Percentiles rank a stretch among this genome's conserved stretches.
Evolutionary conservation across 140 eudicot genomes (phyloP).

Genomic region (Stevia rebaudiana): DNA sequence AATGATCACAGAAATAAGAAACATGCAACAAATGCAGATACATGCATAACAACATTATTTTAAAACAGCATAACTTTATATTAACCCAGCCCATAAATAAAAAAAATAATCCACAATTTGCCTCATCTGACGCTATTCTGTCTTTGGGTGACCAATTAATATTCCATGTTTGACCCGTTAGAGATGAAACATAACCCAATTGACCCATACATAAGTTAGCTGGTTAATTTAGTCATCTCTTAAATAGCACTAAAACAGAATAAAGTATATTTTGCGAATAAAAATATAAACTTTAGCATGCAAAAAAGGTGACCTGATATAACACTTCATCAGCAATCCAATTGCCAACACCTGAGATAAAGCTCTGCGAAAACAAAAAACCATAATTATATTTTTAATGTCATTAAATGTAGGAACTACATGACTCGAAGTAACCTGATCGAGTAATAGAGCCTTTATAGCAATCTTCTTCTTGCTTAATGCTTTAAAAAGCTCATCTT

Average conservation of each 20-base stretch:
- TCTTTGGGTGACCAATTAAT: background rate
- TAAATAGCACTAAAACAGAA: background rate
- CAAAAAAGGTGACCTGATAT: slow-evolving; percentile 62
- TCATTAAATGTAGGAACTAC: background rate
- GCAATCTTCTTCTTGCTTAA: slow-evolving; percentile 71
- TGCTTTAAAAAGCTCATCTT: slow-evolving; percentile 50
- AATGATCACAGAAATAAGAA: background rate
- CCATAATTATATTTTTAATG: background rate
- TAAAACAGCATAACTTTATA: background rate
- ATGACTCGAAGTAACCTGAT: slow-evolving; percentile 53
- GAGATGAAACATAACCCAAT: background rate
- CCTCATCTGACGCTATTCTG: background rate
- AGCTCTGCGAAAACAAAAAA: slow-evolving; percentile 49
- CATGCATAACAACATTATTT: background rate
- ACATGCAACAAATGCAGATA: background rate
- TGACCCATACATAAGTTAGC: background rate
- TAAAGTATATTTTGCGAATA: background rate
- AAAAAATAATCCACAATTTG: background rate
- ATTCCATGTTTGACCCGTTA: background rate
- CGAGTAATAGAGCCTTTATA: slow-evolving; percentile 82
- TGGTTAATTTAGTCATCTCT: background rate
- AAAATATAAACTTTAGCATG: background rate
- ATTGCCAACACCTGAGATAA: slow-evolving; percentile 94
- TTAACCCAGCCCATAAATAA: background rate
- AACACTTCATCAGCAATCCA: slow-evolving; percentile 99